Evolutionary conservation across 139 green algal genomes (phyloP).

Genomic region (Mesotaenium endlicherianum): DNA sequence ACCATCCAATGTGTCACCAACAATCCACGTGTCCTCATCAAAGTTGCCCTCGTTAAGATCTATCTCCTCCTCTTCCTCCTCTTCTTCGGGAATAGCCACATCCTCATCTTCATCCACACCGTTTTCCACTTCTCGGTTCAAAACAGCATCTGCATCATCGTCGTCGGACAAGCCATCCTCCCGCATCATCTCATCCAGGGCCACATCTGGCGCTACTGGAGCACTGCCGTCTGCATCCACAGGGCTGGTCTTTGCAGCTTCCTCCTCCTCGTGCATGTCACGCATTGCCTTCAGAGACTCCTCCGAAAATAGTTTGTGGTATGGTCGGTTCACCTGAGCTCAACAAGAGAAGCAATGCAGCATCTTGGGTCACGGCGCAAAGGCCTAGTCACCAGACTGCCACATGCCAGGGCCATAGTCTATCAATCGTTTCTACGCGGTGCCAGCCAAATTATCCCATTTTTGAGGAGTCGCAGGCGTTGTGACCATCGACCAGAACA

Average conservation of each 20-base stretch:
- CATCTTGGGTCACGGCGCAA: not conserved
- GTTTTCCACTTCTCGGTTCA: not conserved
- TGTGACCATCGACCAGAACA: not conserved
- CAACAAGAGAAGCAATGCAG: not conserved
- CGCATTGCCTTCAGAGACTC: constrained; percentile 14
- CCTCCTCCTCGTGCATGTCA: not conserved
- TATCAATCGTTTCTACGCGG: not conserved
- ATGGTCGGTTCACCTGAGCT: not conserved
- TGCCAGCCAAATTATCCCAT: not conserved
- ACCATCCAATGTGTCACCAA: not conserved
- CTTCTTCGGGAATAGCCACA: not conserved
- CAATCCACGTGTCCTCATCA: constrained; percentile 1
- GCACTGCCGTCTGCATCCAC: not conserved
- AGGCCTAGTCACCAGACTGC: not conserved
- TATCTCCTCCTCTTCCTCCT: constrained; percentile 16
- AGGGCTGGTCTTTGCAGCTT: not conserved
- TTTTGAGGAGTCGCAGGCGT: not conserved
- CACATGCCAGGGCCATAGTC: not conserved
- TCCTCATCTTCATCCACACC: constrained; percentile 18
- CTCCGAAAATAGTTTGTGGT: constrained; percentile 39
- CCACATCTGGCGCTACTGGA: not conserved
- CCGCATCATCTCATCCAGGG: not conserved
- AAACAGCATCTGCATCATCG: constrained; percentile 14
- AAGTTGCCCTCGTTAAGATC: constrained; percentile 3
- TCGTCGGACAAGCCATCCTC: not conserved